phyloP scores from a whole-genome alignment of 176 grass and related monocot species.

The Avena eriantha region DNA sequence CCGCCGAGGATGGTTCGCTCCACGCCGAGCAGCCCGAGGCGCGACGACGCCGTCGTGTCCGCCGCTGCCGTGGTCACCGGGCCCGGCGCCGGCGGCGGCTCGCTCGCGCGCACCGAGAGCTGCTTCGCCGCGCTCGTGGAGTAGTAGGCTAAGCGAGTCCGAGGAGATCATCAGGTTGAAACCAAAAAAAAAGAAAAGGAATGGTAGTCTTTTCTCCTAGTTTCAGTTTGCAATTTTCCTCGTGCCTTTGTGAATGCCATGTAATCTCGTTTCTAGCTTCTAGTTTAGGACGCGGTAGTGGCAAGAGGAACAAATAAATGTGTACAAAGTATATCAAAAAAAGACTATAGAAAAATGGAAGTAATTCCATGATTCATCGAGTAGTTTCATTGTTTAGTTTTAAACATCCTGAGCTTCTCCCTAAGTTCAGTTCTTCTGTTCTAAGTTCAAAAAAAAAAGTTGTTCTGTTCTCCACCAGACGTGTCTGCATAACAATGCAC shows the following conservation, averaged over 20 bases:
- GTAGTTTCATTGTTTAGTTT: neutral
- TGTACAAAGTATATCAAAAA: conserved; percentile 33
- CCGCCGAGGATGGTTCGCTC: conserved; percentile 52
- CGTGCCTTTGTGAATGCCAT: neutral
- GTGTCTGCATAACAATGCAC: neutral
- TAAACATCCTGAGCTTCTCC: neutral
- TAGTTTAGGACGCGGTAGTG: conserved; percentile 5
- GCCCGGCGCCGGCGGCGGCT: neutral
- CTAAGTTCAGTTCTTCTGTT: neutral
- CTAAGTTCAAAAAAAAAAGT: neutral
- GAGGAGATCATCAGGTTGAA: too few species aligned
- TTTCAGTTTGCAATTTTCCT: neutral
- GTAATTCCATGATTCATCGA: conserved; percentile 52
- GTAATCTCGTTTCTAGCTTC: conserved; percentile 30
- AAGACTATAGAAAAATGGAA: conserved; percentile 43
- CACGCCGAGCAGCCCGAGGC: conserved; percentile 63
- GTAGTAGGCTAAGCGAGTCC: neutral
- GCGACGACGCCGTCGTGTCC: neutral
- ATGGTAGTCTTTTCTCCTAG: conserved; percentile 2
- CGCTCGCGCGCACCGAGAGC: conserved; percentile 57
- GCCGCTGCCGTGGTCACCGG: neutral
- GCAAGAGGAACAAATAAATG: conserved; percentile 36
- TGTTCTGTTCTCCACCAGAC: neutral
- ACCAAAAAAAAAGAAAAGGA: neutral
- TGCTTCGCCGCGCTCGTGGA: conserved; percentile 74